Conservation (phyloP, 108 stramenopile species). For the Skeletonema costatum region DNA sequence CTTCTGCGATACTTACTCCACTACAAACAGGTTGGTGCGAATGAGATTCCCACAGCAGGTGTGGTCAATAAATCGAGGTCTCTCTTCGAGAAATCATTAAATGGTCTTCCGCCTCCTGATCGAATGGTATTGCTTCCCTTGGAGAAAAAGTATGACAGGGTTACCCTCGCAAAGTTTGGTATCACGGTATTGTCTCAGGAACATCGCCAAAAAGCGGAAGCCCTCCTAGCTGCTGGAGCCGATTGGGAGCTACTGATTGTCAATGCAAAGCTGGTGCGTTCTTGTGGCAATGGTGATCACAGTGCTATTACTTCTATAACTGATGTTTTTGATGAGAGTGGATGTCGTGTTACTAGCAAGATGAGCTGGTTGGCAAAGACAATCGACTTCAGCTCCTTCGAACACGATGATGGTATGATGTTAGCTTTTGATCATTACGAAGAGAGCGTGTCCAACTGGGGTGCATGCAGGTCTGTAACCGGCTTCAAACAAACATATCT, state of each 20-base stretch:
- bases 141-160: not conserved
- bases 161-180: not conserved
- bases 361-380: slow-evolving; percentile 2
- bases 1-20: slow-evolving; percentile 23
- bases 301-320: not conserved
- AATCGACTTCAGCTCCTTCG: not conserved
- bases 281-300: not conserved
- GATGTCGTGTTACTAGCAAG: not conserved
- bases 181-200: not conserved
- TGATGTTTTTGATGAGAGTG: slow-evolving; percentile 6
- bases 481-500: not conserved
- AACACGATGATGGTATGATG: not conserved
- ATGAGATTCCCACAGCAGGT: not conserved
- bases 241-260: slow-evolving; percentile 7
- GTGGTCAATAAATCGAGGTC: not conserved
- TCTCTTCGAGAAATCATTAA: not conserved
- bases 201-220: slow-evolving; percentile 4
- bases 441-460: not conserved
- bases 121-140: slow-evolving; percentile 1
- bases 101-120: not conserved
- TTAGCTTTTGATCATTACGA: not conserved
- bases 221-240: not conserved
- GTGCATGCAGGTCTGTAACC: not conserved
- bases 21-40: not conserved
- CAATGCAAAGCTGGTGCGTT: slow-evolving; percentile 2